Conservation (phyloP, 257 asterid species). For the Solanum etuberosum region DNA sequence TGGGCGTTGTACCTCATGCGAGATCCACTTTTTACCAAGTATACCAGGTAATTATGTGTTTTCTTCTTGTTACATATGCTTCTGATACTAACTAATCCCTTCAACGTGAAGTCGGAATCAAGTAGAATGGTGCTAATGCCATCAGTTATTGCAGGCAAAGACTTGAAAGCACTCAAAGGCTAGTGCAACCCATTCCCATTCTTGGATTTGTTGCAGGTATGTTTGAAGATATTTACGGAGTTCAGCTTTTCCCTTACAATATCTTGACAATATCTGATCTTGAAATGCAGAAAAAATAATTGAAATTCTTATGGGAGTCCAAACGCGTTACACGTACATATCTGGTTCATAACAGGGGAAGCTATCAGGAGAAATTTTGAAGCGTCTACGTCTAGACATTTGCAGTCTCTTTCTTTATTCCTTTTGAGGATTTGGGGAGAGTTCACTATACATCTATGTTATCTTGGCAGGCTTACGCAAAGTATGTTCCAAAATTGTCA, state of each 20-base stretch:
- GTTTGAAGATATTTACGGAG: not conserved
- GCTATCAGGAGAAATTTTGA: not conserved
- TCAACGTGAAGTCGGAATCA: not conserved
- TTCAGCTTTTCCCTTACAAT: not conserved
- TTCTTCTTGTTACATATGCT: not conserved
- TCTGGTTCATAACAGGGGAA: slow-evolving; percentile 65
- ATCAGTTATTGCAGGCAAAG: slow-evolving; percentile 45
- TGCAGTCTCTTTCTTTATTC: not conserved
- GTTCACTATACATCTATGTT: not conserved
- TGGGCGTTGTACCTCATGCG: slow-evolving; percentile 97
- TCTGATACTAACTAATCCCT: not conserved
- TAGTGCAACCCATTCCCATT: slow-evolving; percentile 64
- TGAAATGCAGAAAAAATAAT: slow-evolving; percentile 63
- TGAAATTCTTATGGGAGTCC: slow-evolving; percentile 82
- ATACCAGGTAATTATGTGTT: slow-evolving; percentile 46
- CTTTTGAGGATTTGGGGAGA: not conserved
- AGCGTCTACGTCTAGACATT: not conserved
- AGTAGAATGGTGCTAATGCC: slow-evolving; percentile 3
- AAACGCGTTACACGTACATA: slow-evolving; percentile 90
- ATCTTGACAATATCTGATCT: not conserved
- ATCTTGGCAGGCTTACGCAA: not conserved
- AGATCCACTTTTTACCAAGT: slow-evolving; percentile 80
- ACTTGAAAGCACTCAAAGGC: slow-evolving; percentile 56
- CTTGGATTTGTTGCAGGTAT: slow-evolving; percentile 72
- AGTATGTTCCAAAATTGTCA: no score